A percentile compares a stretch with the other conserved stretches of the same genome.
These are phyloP conservation scores for Xylaria acuta DNA, from an alignment of 495 filamentous ascomycete genomes.

Conservation along the genomic window DNA sequence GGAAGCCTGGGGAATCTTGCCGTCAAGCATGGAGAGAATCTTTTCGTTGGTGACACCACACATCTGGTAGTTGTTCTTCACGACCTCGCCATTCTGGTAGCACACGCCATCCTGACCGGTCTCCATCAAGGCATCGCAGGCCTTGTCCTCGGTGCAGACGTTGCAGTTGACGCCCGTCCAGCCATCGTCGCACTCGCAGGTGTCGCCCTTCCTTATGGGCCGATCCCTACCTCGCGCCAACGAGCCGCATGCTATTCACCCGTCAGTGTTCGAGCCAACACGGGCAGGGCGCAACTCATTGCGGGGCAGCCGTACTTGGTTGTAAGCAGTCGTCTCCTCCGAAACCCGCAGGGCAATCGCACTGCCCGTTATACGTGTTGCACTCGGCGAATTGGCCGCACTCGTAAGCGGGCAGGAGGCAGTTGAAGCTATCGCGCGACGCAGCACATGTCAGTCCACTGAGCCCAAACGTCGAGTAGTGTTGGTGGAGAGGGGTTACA, in stretches of 20 bases:
- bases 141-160: slow-evolving; percentile 81
- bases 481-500: background rate
- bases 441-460: slow-evolving; percentile 4
- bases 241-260: slow-evolving; percentile 75
- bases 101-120: slow-evolving; percentile 80
- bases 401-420: slow-evolving; percentile 86
- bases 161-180: slow-evolving; percentile 99
- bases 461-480: slow-evolving; percentile 20
- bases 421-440: slow-evolving; percentile 82
- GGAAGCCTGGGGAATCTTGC: slow-evolving; percentile 86
- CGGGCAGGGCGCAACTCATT: background rate
- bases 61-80: slow-evolving; percentile 96
- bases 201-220: slow-evolving; percentile 66
- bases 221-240: slow-evolving; percentile 79
- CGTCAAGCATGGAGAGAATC: slow-evolving; percentile 85
- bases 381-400: slow-evolving; percentile 89
- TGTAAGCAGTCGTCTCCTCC: slow-evolving; percentile 90
- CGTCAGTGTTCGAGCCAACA: slow-evolving; percentile 33
- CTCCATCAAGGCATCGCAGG: slow-evolving; percentile 86
- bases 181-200: slow-evolving; percentile 88
- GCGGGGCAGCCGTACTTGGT: slow-evolving; percentile 60
- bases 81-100: slow-evolving; percentile 86
- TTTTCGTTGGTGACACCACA: slow-evolving; percentile 95
- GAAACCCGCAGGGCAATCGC: slow-evolving; percentile 87
- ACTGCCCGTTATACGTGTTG: slow-evolving; percentile 87